Conservation (phyloP, 2,329 filamentous ascomycete species). For the Trichoderma simmonsii region DNA sequence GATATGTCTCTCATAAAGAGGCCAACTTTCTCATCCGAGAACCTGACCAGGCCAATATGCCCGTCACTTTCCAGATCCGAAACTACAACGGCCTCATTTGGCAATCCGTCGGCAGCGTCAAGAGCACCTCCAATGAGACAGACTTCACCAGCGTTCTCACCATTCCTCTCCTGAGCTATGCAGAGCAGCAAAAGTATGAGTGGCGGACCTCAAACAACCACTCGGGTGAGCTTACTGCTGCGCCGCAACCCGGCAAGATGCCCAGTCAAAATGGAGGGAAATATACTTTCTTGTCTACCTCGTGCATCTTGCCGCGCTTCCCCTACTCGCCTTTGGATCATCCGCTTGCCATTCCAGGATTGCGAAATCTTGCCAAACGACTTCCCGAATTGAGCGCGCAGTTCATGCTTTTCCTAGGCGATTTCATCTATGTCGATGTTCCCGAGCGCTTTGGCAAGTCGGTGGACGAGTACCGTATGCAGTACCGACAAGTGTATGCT, state of each 20-base stretch:
- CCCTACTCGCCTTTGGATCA: slow-evolving; percentile 86
- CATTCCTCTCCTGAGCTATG: slow-evolving; percentile 60
- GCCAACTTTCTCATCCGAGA: slow-evolving; percentile 84
- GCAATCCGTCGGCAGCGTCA: slow-evolving; percentile 63
- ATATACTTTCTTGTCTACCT: slow-evolving; percentile 89
- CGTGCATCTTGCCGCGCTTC: slow-evolving; percentile 87
- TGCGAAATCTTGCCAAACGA: slow-evolving; percentile 71
- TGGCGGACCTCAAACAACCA: slow-evolving; percentile 87
- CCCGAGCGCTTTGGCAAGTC: slow-evolving; percentile 72
- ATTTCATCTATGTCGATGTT: slow-evolving; percentile 90
- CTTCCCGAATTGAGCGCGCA: slow-evolving; percentile 70
- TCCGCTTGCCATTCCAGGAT: slow-evolving; percentile 75
- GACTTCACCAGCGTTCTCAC: slow-evolving; percentile 76
- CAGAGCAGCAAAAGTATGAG: slow-evolving; percentile 71
- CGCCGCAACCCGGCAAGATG: slow-evolving; percentile 65
- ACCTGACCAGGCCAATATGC: slow-evolving; percentile 70
- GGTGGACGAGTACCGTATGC: slow-evolving; percentile 75
- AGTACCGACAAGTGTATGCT: slow-evolving; percentile 93
- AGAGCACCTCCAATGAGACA: slow-evolving; percentile 67
- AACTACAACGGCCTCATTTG: slow-evolving; percentile 56
- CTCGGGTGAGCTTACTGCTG: slow-evolving; percentile 74
- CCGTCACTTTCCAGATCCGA: slow-evolving; percentile 67
- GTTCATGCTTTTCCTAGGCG: slow-evolving; percentile 78
- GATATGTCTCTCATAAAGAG: slow-evolving; percentile 76
- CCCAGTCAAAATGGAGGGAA: slow-evolving; percentile 60